Conservation (phyloP, 208 protist species). For the Leishmania braziliensis region DNA sequence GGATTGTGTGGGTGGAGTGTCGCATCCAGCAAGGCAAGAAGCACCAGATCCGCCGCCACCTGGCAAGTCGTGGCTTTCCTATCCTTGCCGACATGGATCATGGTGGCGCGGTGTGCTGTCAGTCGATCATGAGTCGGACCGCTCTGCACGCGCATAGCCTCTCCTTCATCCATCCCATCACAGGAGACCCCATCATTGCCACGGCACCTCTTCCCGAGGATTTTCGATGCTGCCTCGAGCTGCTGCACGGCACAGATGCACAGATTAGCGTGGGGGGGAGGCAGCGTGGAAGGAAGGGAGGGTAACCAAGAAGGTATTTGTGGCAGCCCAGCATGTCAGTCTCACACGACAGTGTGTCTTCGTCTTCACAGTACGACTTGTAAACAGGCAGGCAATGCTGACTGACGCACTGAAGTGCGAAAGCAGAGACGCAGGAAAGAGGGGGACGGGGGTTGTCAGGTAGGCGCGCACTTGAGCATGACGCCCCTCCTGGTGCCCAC, state of each 20-base stretch:
- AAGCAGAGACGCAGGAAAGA: background rate
- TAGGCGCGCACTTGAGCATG: no score
- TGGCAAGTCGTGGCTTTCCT: conserved; percentile 69
- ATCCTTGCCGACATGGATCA: conserved; percentile 85
- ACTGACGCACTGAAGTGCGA: no score
- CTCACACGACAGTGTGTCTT: background rate
- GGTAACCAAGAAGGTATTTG: background rate
- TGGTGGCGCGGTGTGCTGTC: conserved; percentile 66
- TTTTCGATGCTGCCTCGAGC: conserved; percentile 41
- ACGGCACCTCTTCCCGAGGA: conserved; percentile 59
- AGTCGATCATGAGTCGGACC: conserved; percentile 59
- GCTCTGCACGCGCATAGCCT: conserved; percentile 73
- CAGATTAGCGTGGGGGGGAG: background rate
- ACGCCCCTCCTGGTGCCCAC: background rate
- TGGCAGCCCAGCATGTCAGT: background rate
- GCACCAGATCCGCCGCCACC: conserved; percentile 85
- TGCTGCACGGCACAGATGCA: conserved; percentile 9
- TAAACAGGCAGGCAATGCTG: background rate
- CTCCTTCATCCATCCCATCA: conserved; percentile 68
- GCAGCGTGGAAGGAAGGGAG: background rate
- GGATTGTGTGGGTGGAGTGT: conserved; percentile 76
- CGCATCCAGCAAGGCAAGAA: conserved; percentile 86
- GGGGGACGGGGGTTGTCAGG: background rate
- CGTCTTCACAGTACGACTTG: background rate
- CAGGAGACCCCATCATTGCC: conserved; percentile 38